phyloP scores from a whole-genome alignment of 495 filamentous ascomycete genomes.

The Penicillium macrosclerotiorum region DNA sequence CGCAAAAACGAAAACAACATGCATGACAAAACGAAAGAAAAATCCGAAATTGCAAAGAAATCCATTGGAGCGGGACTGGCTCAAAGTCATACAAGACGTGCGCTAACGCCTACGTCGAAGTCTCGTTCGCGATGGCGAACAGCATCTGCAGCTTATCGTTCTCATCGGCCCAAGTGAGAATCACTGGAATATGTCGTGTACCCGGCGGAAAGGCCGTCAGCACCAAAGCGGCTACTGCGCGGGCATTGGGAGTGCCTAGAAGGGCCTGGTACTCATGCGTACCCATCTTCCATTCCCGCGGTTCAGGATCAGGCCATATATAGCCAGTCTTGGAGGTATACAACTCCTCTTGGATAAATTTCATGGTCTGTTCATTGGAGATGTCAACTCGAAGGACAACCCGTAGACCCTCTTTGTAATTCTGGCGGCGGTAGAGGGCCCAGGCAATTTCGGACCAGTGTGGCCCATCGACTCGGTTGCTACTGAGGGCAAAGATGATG shows the following conservation, averaged over 20 bases:
- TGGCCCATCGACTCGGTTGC: conserved; percentile 2
- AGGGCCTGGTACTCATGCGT: conserved; percentile 7
- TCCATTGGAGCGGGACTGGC: no score
- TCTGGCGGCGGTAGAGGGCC: conserved; percentile 4
- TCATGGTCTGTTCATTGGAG: neutral
- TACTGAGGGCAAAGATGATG: conserved; percentile 3
- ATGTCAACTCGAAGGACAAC: conserved; percentile 8
- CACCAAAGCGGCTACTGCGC: conserved; percentile 7
- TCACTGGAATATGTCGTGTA: conserved; percentile 4
- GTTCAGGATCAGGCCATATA: neutral
- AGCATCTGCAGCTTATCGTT: conserved; percentile 1
- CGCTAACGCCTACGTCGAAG: no score
- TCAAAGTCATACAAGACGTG: no score
- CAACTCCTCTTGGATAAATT: neutral
- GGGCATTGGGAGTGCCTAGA: neutral
- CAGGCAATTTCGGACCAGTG: conserved; percentile 13
- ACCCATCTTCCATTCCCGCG: neutral
- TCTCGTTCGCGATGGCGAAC: neutral
- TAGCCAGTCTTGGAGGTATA: neutral
- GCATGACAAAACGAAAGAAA: no score
- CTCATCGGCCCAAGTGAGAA: conserved; percentile 3
- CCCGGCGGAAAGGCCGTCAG: conserved; percentile 4
- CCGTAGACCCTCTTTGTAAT: neutral
- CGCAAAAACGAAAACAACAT: no score
- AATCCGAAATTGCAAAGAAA: no score